Percentiles rank a stretch among this genome's conserved stretches.
Evolutionary conservation across 1,284 basidiomycete genomes (phyloP).

Genomic region (Trametes versicolor): DNA sequence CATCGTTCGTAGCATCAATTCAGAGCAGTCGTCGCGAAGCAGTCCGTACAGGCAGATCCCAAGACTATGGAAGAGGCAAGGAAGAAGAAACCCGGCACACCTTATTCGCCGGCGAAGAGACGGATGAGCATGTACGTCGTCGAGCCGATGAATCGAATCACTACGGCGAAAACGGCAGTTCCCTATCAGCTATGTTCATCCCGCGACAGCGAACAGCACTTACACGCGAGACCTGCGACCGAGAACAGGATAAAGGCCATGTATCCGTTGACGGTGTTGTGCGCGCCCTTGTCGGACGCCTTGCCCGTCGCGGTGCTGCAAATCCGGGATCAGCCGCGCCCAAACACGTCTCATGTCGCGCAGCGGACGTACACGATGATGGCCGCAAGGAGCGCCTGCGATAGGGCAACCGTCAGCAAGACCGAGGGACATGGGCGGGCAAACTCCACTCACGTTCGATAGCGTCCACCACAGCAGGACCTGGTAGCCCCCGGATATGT

Average conservation of each 20-base stretch:
- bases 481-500: constrained; percentile 35
- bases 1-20: constrained; percentile 20
- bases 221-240: constrained; percentile 87
- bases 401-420: constrained; percentile 25
- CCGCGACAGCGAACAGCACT: constrained; percentile 45
- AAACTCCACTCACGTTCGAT: constrained; percentile 67
- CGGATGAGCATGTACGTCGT: constrained; percentile 83
- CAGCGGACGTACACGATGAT: constrained; percentile 64
- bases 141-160: constrained; percentile 85
- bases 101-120: constrained; percentile 83
- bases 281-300: constrained; percentile 54
- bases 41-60: background rate
- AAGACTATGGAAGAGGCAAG: background rate
- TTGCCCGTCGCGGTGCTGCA: constrained; percentile 62
- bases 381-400: constrained; percentile 76
- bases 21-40: constrained; percentile 7
- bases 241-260: constrained; percentile 87
- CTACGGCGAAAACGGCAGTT: constrained; percentile 49
- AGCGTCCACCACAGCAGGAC: constrained; percentile 87
- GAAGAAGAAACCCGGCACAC: background rate
- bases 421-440: constrained; percentile 11
- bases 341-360: constrained; percentile 19
- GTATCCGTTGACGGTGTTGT: constrained; percentile 73
- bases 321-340: constrained; percentile 32
- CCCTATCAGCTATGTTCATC: constrained; percentile 13